Evolutionary conservation across 148 eudicot species (phyloP), one percentile per base, ranked within the genome.

Genomic region (Persicaria maculosa): DNA sequence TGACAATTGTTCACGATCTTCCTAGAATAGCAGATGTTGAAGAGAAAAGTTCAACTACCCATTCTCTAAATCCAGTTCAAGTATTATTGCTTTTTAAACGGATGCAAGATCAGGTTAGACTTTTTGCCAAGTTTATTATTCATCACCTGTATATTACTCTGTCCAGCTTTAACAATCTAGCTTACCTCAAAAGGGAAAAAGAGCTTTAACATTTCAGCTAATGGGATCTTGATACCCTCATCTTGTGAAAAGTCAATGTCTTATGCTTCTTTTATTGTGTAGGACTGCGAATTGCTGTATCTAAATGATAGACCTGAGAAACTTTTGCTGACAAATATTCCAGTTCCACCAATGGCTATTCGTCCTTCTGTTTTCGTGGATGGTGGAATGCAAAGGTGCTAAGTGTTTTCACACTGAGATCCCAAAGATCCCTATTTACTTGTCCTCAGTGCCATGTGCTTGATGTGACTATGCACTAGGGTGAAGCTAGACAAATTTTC

Each of bases 331-430:
- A 84, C 89, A 52, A 86, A 72, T 80, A 81, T 96, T 53, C 81
- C 84, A 47, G 97, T 96, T 80, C 99, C 99, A n/a, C 99, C 99
- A 31, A 76, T 81, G 78, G 76, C 97, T 80, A 79, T 96, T 74
- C 99, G 99, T 16, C 99, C 99, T 80, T 96, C 99, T 77, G 91
- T 90, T 75, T 79, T 86, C 80, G 94, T 89, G 59, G 99, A 89
- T 50, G 94, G 97, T 83, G 92, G 94, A 83, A 50, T 78, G 50
- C 89, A 82, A 74, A 92, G 99, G 99, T 92, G 11, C 73, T 55
- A 65, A 57, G 36, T 3, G 44, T 47, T 53, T 43, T 16, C 75
- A 71, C 45, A 16, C 74, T 78, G 48, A 19, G 58, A 19, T 17
- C 72, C 50, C 50, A 44, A 15, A 44, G 6, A 50, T 48, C 17